Evolutionary conservation across 2,329 filamentous ascomycete genomes (phyloP), one percentile per base, ranked within the genome.

Genomic region (Penicillium vulpinum): DNA sequence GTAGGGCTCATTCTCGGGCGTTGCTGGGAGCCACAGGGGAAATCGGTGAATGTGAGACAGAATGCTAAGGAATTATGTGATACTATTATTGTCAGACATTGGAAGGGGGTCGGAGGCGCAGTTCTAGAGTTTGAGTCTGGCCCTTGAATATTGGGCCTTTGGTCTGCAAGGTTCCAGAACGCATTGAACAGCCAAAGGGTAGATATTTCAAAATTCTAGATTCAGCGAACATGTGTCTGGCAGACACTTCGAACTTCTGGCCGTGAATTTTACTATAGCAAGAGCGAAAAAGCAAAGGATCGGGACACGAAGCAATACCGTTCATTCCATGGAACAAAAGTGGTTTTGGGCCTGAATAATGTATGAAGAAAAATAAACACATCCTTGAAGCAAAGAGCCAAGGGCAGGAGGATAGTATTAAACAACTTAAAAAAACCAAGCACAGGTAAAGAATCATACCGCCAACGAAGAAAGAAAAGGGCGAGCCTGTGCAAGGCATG

Each of bases 371-470:
- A 22, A 55, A 52, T 56, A 38, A 16, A 59, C 16, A 53, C 43
- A 44, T 33, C 48, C 39, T 51, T 46, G 21, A 21, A 52, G 38
- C 53, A 36, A 49, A 51, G 46, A 43, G 41, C 45, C 38, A 50
- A 48, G 48, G 54, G n/a, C 31, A 57, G 31, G 56, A 58, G 33
- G 51, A 65, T 59, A 66, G 44, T 66, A 67, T 67, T 67, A 67
- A 66, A 67, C 62, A 66, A 54, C 59, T 51, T 67, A 67, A 39
- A 58, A 67, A 39, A 58, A 51, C 45, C 54, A 61, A 59, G 61
- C 57, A 62, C 60, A 54, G 51, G 45, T 53, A 48, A 40, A 57
- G 26, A 58, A 56, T 55, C 18, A 51, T 51, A 47, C 57, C 56
- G 50, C 46, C 58, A 54, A 45, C n/a, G 13, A 44, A 53, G 54